Base-by-base conservation (phyloP, 2,329 filamentous ascomycete species). In the Fusarium virguliforme region DNA sequence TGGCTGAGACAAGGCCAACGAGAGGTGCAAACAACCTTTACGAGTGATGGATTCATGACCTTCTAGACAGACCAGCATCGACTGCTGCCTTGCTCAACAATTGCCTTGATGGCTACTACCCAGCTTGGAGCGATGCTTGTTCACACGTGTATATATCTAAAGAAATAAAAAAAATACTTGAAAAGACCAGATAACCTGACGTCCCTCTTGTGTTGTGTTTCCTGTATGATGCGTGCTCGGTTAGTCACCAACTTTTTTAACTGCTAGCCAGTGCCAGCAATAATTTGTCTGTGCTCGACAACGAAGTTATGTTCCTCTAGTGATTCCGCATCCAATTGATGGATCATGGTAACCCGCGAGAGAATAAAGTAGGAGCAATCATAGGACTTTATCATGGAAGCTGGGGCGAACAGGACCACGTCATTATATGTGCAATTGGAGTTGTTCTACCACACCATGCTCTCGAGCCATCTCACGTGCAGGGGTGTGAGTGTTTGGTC, bases 11-110 rank as follows among this genome's bases (percentile, higher is more conserved):
- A 26, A 41, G 18, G 50, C 32, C 64, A 71, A 54, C 15, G 37
- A 12, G 38, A 15, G 50, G 46, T 56, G 34, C 34, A 38, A 56
- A 18, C 18, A 18, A 18, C 18, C 18, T 18, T 72, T 60, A 72
- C 55, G 70, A 72, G 70, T 72, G 70, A 72, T 68, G 70, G 70
- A 62, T 72, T 72, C 65, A 72, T 60, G 70, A 72, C 69, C 63
- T 53, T 69, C 54, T 73, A 73, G 70, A 72, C 62, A 73, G 70
- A 67, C 35, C 40, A 67, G 70, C 67, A 57, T 62, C 48, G 64
- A 37, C 28, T 67, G 63, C 66, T 72, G 68, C 67, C 30, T 58
- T 72, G 70, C 73, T 73, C 54, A 66, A 62, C 37, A 72, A 40
- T 35, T 41, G 59, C 62, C 62, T 63, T 26, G 56, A 67, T 37